Evolutionary conservation across 306 rosid species (phyloP).

Genomic region (barrel medic (Medicago truncatula)): MtrunA17r5.0-ANR NC_053048.1:42296001-42296500

Average conservation of each 20-base stretch:
- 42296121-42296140: constrained; percentile 60
- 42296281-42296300: constrained; percentile 8
- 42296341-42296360: constrained; percentile 20
- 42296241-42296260: constrained; percentile 73
- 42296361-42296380: constrained; percentile 8
- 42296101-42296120: constrained; percentile 31
- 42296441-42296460: constrained; percentile 1
- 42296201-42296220: constrained; percentile 81
- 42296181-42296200: constrained; percentile 86
- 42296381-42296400: constrained; percentile 13
- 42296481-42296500: neutral
- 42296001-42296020: constrained; percentile 1
- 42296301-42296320: constrained; percentile 22
- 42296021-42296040: constrained; percentile 17
- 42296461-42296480: neutral
- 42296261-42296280: constrained; percentile 48
- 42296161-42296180: constrained; percentile 73
- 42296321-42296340: constrained; percentile 10
- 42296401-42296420: constrained; percentile 14
- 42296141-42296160: constrained; percentile 51
- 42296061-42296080: constrained; percentile 16
- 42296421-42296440: constrained; percentile 31
- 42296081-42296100: constrained; percentile 23
- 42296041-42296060: constrained; percentile 15
- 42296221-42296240: constrained; percentile 69